phyloP scores from a whole-genome alignment of 331 rosid species.

The Pyracantha coccinea region DNA sequence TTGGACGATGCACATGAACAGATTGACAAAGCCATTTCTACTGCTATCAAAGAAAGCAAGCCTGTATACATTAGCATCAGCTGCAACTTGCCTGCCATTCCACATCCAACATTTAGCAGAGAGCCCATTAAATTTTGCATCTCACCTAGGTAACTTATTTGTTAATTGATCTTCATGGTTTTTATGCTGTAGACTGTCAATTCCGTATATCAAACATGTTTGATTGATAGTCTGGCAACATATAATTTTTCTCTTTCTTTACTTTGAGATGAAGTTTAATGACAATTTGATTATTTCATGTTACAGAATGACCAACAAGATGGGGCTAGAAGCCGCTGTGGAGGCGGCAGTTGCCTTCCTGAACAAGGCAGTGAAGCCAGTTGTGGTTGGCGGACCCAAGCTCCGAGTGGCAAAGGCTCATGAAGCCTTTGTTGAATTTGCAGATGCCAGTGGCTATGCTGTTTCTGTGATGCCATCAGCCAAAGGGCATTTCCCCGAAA shows the following conservation, averaged over 20 bases:
- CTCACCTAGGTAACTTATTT: conserved; percentile 26
- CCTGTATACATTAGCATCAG: conserved; percentile 41
- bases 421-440: conserved; percentile 33
- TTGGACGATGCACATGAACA: conserved; percentile 36
- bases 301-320: conserved; percentile 34
- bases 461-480: conserved; percentile 37
- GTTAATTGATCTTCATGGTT: background rate
- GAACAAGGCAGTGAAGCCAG: conserved; percentile 41
- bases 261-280: background rate
- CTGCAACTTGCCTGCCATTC: conserved; percentile 34
- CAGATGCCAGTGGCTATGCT: conserved; percentile 37
- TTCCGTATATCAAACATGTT: background rate
- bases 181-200: background rate
- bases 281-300: background rate
- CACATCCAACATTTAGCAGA: conserved; percentile 31
- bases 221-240: background rate
- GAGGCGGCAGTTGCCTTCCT: conserved; percentile 34
- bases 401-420: conserved; percentile 33
- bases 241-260: background rate
- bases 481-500: conserved; percentile 34
- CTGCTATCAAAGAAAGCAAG: conserved; percentile 35
- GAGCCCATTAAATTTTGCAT: conserved; percentile 39
- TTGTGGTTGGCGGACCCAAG: conserved; percentile 45
- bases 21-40: conserved; percentile 39
- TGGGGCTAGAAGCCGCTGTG: conserved; percentile 39